Evolutionary conservation across 2,329 filamentous ascomycete genomes (phyloP).

Genomic region (Fusarium udum): DNA sequence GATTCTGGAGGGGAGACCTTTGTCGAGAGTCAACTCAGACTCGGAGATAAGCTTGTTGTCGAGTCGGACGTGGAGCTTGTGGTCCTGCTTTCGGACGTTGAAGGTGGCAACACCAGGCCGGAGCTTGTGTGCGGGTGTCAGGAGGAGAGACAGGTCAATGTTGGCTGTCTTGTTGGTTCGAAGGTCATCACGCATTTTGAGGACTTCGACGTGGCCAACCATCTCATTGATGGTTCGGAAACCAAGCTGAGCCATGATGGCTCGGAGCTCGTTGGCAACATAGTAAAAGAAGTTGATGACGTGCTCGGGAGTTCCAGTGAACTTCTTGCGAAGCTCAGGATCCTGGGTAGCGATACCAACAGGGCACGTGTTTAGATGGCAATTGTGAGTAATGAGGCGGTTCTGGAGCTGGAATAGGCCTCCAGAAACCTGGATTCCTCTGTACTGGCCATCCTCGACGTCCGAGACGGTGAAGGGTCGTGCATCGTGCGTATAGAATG

Average conservation of each 20-base stretch:
- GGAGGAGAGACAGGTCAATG: constrained; percentile 89
- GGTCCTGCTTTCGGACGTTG: constrained; percentile 97
- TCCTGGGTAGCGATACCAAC: constrained; percentile 97
- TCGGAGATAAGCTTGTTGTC: constrained; percentile 98
- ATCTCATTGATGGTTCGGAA: constrained; percentile 97
- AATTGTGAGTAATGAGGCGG: too few species aligned
- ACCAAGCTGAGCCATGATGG: constrained; percentile 95
- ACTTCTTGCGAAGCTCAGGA: constrained; percentile 93
- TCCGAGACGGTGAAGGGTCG: too few species aligned
- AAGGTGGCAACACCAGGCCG: constrained; percentile 94
- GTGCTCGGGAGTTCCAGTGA: constrained; percentile 90
- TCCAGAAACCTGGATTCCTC: too few species aligned
- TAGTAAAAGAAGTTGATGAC: constrained; percentile 99
- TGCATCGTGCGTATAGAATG: too few species aligned
- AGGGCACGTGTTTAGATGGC: constrained; percentile 77
- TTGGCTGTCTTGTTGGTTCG: constrained; percentile 90
- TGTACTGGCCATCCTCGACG: too few species aligned
- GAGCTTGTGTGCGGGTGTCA: constrained; percentile 95
- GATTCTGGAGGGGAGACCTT: constrained; percentile 90
- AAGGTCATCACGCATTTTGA: constrained; percentile 88
- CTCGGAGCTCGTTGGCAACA: constrained; percentile 91
- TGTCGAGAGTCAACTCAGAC: constrained; percentile 92
- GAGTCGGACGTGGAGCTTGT: constrained; percentile 88
- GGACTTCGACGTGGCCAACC: constrained; percentile 89
- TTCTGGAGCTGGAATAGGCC: too few species aligned